Percentiles rank a stretch among this genome's conserved stretches.
Evolutionary conservation across 179 eudicot species (phyloP).

Genomic region (Corrigiola litoralis): DNA sequence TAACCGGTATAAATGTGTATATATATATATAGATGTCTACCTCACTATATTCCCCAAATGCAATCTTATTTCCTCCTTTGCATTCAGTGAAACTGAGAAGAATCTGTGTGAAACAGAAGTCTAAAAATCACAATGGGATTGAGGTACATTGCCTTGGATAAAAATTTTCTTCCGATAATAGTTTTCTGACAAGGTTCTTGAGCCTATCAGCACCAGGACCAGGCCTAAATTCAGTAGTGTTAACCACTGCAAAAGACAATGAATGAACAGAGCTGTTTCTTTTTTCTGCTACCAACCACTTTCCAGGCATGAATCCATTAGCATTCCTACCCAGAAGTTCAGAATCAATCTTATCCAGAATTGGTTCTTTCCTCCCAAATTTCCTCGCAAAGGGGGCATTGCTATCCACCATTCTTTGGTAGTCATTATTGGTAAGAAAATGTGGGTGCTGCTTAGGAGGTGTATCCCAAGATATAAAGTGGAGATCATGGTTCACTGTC

Average conservation of each 20-base stretch:
- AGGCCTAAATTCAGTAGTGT: conserved; percentile 40
- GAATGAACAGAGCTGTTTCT: conserved; percentile 13
- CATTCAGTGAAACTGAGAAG: neutral
- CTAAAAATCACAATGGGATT: conserved; percentile 25
- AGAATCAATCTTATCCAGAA: conserved; percentile 56
- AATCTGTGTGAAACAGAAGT: neutral
- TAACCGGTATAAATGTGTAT: neutral
- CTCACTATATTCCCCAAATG: neutral
- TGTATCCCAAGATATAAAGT: conserved; percentile 69
- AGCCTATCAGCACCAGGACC: conserved; percentile 62
- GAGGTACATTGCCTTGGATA: conserved; percentile 51
- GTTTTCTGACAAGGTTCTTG: conserved; percentile 37
- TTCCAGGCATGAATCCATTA: conserved; percentile 55
- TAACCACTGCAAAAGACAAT: conserved; percentile 16
- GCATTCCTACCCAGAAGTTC: conserved; percentile 40
- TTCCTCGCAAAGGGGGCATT: conserved; percentile 66
- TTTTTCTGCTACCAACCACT: conserved; percentile 35
- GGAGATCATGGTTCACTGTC: conserved; percentile 66
- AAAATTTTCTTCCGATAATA: conserved; percentile 47
- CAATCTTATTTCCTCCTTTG: neutral
- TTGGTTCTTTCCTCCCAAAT: conserved; percentile 35
- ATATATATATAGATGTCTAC: no score
- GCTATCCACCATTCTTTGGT: conserved; percentile 52
- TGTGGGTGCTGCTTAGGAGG: conserved; percentile 77
- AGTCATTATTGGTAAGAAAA: conserved; percentile 43